A percentile compares a stretch with the other conserved stretches of the same genome.
These are phyloP conservation scores for Neopestalotiopsis sp. DNA, from an alignment of 2,329 filamentous ascomycete species.

Conservation along the genomic window DNA sequence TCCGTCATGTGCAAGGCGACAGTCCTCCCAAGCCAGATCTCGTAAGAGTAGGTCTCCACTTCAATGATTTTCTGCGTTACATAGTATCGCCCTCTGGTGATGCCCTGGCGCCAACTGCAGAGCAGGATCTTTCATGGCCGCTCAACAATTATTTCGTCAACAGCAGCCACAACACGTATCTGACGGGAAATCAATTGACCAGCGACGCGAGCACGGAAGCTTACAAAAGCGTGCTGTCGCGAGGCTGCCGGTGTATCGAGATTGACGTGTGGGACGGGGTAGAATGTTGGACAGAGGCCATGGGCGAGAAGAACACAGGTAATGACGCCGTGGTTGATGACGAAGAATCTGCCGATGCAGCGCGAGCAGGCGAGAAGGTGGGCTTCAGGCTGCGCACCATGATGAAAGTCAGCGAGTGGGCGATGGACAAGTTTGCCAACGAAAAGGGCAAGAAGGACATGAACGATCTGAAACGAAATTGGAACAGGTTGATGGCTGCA, in stretches of 20 bases:
- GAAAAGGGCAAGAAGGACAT: conserved; percentile 1
- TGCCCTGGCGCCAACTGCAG: conserved; percentile 44
- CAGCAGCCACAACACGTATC: conserved; percentile 94
- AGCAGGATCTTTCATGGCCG: conserved; percentile 71
- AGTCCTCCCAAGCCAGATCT: conserved; percentile 19
- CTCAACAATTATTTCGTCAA: conserved; percentile 92
- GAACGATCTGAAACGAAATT: background rate
- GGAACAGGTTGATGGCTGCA: conserved; percentile 37
- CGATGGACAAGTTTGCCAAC: conserved; percentile 38
- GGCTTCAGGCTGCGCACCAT: conserved; percentile 68
- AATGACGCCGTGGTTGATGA: conserved; percentile 36
- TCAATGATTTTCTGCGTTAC: conserved; percentile 57
- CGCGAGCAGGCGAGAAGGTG: conserved; percentile 63
- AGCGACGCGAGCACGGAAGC: conserved; percentile 86
- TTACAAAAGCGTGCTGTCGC: conserved; percentile 82
- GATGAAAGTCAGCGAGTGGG: conserved; percentile 53
- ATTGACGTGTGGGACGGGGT: conserved; percentile 95
- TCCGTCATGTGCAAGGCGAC: conserved; percentile 51
- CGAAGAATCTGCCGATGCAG: conserved; percentile 47
- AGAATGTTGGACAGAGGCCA: conserved; percentile 71
- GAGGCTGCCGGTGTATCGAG: conserved; percentile 89
- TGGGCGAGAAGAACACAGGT: conserved; percentile 60
- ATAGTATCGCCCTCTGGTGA: conserved; percentile 57
- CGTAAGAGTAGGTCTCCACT: conserved; percentile 43
- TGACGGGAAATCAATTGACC: conserved; percentile 85